These are phyloP conservation scores for Picochlorum sp. DNA, from an alignment of 139 green algal species.

Conservation along the genomic window DNA sequence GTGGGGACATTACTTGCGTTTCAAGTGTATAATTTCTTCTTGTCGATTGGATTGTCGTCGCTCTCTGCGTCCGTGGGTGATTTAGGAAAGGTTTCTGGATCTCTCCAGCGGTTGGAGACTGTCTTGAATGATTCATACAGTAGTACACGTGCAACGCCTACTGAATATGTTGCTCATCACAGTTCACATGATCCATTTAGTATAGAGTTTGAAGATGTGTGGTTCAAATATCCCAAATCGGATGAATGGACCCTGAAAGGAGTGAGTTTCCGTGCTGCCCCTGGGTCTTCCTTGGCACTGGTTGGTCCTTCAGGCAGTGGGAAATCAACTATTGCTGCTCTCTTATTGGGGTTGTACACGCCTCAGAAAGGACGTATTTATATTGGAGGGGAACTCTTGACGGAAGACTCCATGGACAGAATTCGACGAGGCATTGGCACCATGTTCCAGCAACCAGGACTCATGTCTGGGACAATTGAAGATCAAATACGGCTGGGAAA, in stretches of 20 bases:
- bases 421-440: slow-evolving; percentile 60
- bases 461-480: slow-evolving; percentile 71
- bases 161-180: not conserved
- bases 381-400: slow-evolving; percentile 63
- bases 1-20: slow-evolving; percentile 16
- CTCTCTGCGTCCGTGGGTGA: slow-evolving; percentile 23
- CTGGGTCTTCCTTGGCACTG: slow-evolving; percentile 64
- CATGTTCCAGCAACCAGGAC: slow-evolving; percentile 67
- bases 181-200: not conserved
- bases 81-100: slow-evolving; percentile 25
- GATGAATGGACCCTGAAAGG: slow-evolving; percentile 40
- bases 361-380: slow-evolving; percentile 42
- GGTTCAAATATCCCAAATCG: slow-evolving; percentile 60
- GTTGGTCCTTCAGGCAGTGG: slow-evolving; percentile 70
- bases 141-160: too few relatives aligned
- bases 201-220: slow-evolving; percentile 57
- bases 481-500: slow-evolving; percentile 76
- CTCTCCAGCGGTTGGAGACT: slow-evolving; percentile 19
- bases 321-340: slow-evolving; percentile 69
- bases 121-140: slow-evolving; percentile 7
- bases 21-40: slow-evolving; percentile 28
- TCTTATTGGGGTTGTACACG: slow-evolving; percentile 61
- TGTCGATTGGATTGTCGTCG: slow-evolving; percentile 16
- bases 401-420: slow-evolving; percentile 47
- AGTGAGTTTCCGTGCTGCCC: slow-evolving; percentile 51